Evolutionary conservation across 2,329 filamentous ascomycete genomes (phyloP).

Genomic region (Aureobasidium pullulans): DNA sequence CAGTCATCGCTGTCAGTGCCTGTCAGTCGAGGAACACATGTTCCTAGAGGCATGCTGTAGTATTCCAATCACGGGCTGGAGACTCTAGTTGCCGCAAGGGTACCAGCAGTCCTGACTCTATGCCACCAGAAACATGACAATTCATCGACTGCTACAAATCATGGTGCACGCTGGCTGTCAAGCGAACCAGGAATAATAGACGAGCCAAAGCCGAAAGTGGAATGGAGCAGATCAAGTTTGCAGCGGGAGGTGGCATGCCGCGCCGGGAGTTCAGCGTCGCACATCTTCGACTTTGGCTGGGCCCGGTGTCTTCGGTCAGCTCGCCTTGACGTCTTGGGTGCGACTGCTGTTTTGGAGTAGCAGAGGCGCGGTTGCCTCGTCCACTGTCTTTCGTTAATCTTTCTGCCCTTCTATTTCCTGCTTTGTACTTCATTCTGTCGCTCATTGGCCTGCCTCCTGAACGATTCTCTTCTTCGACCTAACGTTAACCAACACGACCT

Average conservation of each 20-base stretch:
- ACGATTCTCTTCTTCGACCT: constrained; percentile 5
- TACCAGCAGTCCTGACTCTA: neutral
- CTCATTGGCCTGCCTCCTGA: constrained; percentile 1
- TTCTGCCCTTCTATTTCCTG: neutral
- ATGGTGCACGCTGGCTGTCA: neutral
- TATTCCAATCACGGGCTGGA: neutral
- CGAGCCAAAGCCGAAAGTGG: neutral
- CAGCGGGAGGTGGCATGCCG: constrained; percentile 1
- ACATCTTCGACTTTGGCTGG: constrained; percentile 1
- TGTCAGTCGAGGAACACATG: neutral
- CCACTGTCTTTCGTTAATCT: neutral
- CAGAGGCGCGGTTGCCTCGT: neutral
- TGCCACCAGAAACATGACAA: neutral
- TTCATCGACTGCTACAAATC: neutral
- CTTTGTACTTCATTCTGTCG: neutral
- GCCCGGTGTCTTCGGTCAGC: constrained; percentile 5
- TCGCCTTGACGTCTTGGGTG: neutral
- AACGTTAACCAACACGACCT: neutral
- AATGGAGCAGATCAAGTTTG: neutral
- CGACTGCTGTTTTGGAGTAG: constrained; percentile 4
- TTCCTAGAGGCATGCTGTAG: neutral
- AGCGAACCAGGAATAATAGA: neutral
- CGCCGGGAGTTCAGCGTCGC: neutral
- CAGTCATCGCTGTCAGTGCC: neutral
- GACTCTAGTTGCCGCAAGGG: neutral